Percentiles rank a stretch among this genome's conserved stretches.
Evolutionary conservation across 2,329 filamentous ascomycete genomes (phyloP).

Genomic region (Lachnellula occidentalis): DNA sequence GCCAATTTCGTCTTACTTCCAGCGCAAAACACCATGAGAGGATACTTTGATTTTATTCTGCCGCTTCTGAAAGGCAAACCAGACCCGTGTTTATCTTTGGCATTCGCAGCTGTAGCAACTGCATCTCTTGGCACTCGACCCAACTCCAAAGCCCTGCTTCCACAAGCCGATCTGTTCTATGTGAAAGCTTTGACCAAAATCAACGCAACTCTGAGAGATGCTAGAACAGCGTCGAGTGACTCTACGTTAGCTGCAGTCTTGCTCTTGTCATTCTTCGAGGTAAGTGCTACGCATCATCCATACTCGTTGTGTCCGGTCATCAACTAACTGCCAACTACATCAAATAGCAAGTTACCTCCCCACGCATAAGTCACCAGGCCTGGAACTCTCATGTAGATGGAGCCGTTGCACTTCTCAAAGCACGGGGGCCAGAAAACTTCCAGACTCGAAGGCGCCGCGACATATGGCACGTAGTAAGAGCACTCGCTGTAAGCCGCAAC

Average conservation of each 20-base stretch:
- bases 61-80: conserved; percentile 42
- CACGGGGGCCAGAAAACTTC: conserved; percentile 47
- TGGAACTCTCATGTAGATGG: conserved; percentile 58
- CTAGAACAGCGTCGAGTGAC: conserved; percentile 43
- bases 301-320: background rate
- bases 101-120: conserved; percentile 51
- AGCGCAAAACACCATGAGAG: conserved; percentile 43
- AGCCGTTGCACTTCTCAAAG: conserved; percentile 52
- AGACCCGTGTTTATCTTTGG: conserved; percentile 10
- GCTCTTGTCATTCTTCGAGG: conserved; percentile 54
- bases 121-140: conserved; percentile 49
- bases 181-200: conserved; percentile 47
- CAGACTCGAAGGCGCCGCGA: conserved; percentile 46
- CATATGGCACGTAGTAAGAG: conserved; percentile 54
- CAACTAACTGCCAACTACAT: background rate
- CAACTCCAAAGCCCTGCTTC: conserved; percentile 30
- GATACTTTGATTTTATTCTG: conserved; percentile 54
- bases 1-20: conserved; percentile 55
- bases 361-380: conserved; percentile 46
- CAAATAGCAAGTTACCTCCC: conserved; percentile 43
- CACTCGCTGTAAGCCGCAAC: conserved; percentile 45
- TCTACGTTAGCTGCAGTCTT: conserved; percentile 52
- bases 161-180: conserved; percentile 44
- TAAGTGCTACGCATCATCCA: conserved; percentile 17
- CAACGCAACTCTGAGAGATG: conserved; percentile 45